Base-by-base conservation (phyloP, 108 stramenopile genomes). In the Fragilariopsis cylindrus region DNA sequence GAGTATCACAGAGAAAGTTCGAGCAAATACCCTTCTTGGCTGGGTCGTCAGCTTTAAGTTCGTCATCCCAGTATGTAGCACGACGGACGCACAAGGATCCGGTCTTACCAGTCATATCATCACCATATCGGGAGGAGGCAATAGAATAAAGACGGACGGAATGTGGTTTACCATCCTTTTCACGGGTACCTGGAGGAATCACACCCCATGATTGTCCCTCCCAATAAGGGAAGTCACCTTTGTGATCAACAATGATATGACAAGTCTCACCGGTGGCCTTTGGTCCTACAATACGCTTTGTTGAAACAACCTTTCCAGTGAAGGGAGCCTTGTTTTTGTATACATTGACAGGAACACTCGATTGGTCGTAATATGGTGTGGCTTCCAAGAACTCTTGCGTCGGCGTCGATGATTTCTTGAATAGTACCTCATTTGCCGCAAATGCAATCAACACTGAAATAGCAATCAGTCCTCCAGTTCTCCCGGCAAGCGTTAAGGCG, bases 21-120 rank as follows among this genome's bases (percentile, higher is more conserved):
- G 96, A 97, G 92, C 97, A 98, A 64, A 98, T 85, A 13, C 98
- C 98, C 86, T 98, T 98, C 91, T 98, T 98, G 56, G 96, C 93
- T n/a, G 98, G 96, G 76, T 98, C 98, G 5, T 98, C 97, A 53
- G 92, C 93, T 73, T 96, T 85, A 70, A 97, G 78, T 60, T 96
- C 98, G 9, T 95, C 96, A 75, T 88, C 88, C 91, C 92, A 90
- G 85, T 96, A 97, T 39, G 94, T 96, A 52, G 98, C 98, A 73
- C 98, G 92, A 72, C 98, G 93, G 53, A 98, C 98, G 75, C 98
- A 98, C 58, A 98, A 91, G 12, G 95, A 94, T 71, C 94, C 92
- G n/a, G 98, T 96, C 74, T 90, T 94, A 45, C 98, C 98, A 58
- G 93, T 97, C 97, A 97, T 97, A 79, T 98, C 98, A 76, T 98